Evolutionary conservation across 768 basidiomycete genomes (phyloP), one percentile per base, ranked within the genome.

Genomic region (Dendrothele bispora): DNA sequence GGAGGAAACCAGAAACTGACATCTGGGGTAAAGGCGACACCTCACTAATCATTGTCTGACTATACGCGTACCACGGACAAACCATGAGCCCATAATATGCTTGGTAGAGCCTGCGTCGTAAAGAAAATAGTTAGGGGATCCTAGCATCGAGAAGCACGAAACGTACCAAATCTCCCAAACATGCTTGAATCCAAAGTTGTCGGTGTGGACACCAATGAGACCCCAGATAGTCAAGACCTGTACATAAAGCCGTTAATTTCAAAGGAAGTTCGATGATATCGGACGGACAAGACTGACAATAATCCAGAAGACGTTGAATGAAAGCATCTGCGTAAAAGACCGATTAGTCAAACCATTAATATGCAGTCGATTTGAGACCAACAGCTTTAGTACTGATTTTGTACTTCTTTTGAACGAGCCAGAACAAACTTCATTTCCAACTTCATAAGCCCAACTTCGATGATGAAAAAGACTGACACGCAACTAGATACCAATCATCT

Each of bases 21-120:
- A 85, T 88, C 66, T 86, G 87, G 27, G 82, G 79, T 44, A 82
- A 63, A 30, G 83, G 84, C 32, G 82, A 85, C 22, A 90, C 86
- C 54, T 90, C 85, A 61, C 80, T 84, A 50, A 89, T 89, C 88
- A 89, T 85, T 1, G 85, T 88, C 62, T 88, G 84, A 59, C 86
- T 86, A 58, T 88, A 87, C 36, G 86, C 85, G 59, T 87, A 88
- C 85, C 86, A 88, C 3, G 86, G 86, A 54, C 86, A 87, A 3
- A 86, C 83, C 77, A 86, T 73, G 24, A 89, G 65, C 14, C 85
- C 86, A 55, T 83, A 87, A 58, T 78, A 84, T 10, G 73, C 83
- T 55, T 86, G 84, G 57, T 85, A 87, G 25, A 79, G 52, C 85
- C 84, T 86, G 46, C 1, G 43, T 27, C 7, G 12, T 36, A 21